These are phyloP conservation scores for Amanita pseudoporphyria DNA, from an alignment of 768 basidiomycete species.

Conservation along the genomic window DNA sequence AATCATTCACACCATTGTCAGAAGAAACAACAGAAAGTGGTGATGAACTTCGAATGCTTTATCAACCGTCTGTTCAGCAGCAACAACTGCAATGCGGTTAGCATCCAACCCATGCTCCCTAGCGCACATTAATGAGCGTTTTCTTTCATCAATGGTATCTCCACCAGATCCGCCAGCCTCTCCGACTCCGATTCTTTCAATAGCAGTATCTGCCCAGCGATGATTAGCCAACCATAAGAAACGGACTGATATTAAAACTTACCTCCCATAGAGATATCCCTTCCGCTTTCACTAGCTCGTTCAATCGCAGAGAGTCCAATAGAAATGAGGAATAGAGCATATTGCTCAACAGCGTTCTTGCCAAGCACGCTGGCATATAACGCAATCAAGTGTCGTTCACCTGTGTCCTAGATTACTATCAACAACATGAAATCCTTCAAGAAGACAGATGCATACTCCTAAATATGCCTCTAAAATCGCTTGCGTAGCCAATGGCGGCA, in stretches of 20 bases:
- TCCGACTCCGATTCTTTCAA: no score
- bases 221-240: background rate
- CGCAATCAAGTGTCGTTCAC: slow-evolving; percentile 82
- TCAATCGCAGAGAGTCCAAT: slow-evolving; percentile 43
- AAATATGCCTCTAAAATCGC: slow-evolving; percentile 84
- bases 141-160: slow-evolving; percentile 49
- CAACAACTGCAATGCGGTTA: slow-evolving; percentile 64
- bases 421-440: background rate
- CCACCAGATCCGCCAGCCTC: background rate
- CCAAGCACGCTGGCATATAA: slow-evolving; percentile 90
- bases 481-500: slow-evolving; percentile 70
- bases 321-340: slow-evolving; percentile 82
- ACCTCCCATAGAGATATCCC: no score
- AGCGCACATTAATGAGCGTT: slow-evolving; percentile 62
- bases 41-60: slow-evolving; percentile 50
- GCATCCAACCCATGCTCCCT: slow-evolving; percentile 81
- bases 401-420: slow-evolving; percentile 41
- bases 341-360: slow-evolving; percentile 85
- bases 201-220: background rate
- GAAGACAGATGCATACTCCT: slow-evolving; percentile 33
- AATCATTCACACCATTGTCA: slow-evolving; percentile 6
- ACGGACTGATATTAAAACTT: no score
- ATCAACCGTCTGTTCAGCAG: slow-evolving; percentile 72
- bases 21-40: background rate
- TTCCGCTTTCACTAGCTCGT: background rate